Evolutionary conservation across 2,329 filamentous ascomycete genomes (phyloP).

Genomic region (Biscogniauxia marginata): DNA sequence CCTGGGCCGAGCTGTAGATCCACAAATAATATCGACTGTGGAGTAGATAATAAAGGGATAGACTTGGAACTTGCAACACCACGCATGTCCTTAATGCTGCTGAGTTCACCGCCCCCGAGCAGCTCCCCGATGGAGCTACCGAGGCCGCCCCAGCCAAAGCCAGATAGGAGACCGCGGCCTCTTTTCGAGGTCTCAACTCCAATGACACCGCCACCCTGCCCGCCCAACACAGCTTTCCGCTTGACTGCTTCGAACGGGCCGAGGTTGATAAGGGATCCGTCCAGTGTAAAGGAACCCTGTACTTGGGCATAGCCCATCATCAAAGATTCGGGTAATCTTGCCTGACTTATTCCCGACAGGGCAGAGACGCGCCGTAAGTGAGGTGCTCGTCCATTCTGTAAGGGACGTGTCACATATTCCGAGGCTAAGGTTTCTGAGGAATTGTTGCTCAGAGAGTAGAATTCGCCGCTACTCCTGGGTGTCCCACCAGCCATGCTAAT

Average conservation of each 20-base stretch:
- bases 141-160: slow-evolving; percentile 84
- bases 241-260: slow-evolving; percentile 94
- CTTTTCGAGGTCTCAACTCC: slow-evolving; percentile 73
- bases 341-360: slow-evolving; percentile 40
- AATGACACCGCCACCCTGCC: slow-evolving; percentile 82
- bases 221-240: slow-evolving; percentile 84
- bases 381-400: slow-evolving; percentile 37
- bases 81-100: slow-evolving; percentile 94
- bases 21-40: slow-evolving; percentile 94
- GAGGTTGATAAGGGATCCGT: slow-evolving; percentile 87
- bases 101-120: slow-evolving; percentile 81
- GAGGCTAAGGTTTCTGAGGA: slow-evolving; percentile 91
- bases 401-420: slow-evolving; percentile 68
- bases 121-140: slow-evolving; percentile 86
- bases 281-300: slow-evolving; percentile 85
- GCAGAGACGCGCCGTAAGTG: slow-evolving; percentile 49
- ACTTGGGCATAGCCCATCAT: slow-evolving; percentile 99
- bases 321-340: slow-evolving; percentile 68
- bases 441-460: slow-evolving; percentile 92
- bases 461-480: slow-evolving; percentile 87
- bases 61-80: slow-evolving; percentile 81
- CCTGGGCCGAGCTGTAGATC: slow-evolving; percentile 84
- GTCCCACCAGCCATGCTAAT: slow-evolving; percentile 74
- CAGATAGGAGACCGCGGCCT: slow-evolving; percentile 75
- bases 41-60: slow-evolving; percentile 88